Percentiles rank a stretch among this genome's conserved stretches.
These are phyloP conservation scores for Alternaria novae-zelandiae DNA, from an alignment of 2,329 filamentous ascomycete genomes.

Conservation along the genomic window DNA sequence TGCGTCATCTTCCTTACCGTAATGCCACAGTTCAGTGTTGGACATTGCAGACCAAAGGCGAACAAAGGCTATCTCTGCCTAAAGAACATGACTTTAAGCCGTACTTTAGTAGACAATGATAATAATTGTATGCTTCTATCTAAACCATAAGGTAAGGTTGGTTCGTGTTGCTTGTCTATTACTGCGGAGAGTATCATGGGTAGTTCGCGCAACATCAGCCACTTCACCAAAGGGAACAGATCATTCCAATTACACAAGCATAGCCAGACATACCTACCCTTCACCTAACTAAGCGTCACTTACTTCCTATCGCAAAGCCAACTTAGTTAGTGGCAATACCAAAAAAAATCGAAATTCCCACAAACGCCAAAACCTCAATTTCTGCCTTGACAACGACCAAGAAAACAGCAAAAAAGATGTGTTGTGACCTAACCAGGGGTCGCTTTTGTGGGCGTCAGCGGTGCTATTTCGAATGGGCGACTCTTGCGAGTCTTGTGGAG, in stretches of 20 bases:
- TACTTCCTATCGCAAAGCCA: not conserved
- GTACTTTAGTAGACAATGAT: no score
- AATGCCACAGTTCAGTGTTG: no score
- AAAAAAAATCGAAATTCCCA: not conserved
- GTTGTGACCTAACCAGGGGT: constrained; percentile 33
- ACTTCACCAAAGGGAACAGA: not conserved
- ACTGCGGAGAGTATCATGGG: not conserved
- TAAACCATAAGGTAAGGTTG: not conserved
- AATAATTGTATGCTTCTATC: no score
- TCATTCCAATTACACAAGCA: not conserved
- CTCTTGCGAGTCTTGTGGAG: not conserved
- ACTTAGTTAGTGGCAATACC: no score
- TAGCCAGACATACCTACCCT: accelerated
- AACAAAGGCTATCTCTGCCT: no score
- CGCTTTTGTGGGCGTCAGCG: constrained; percentile 13
- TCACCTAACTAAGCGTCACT: not conserved
- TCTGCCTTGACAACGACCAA: not conserved
- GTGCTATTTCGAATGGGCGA: constrained; percentile 9
- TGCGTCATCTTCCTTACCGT: no score
- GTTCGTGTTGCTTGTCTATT: not conserved
- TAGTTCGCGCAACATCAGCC: not conserved
- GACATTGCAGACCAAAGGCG: no score
- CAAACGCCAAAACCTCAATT: not conserved
- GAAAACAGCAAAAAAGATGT: constrained; percentile 10
- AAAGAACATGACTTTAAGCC: no score